A percentile compares a stretch with the other conserved stretches of the same genome.
Evolutionary conservation across 2,329 filamentous ascomycete species (phyloP).

Genomic region (Talaromyces rugulosus): DNA sequence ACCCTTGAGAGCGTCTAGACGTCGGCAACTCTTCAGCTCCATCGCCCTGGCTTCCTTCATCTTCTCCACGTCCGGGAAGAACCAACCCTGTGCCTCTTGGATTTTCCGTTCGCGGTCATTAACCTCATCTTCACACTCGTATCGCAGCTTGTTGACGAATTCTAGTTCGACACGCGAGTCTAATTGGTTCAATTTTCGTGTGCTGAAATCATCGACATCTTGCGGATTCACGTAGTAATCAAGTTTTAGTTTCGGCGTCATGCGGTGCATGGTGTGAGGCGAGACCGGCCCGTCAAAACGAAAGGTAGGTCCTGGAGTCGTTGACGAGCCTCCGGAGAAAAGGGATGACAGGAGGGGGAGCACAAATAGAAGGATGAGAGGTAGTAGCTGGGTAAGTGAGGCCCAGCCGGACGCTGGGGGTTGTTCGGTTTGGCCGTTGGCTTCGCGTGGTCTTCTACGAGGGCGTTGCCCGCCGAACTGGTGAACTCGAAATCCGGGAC

Average conservation of each 20-base stretch:
- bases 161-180: constrained; percentile 73
- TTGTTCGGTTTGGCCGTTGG: constrained; percentile 51
- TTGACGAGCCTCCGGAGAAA: constrained; percentile 54
- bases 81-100: constrained; percentile 82
- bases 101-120: constrained; percentile 61
- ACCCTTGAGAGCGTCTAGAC: constrained; percentile 49
- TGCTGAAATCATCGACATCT: constrained; percentile 68
- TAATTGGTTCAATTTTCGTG: constrained; percentile 66
- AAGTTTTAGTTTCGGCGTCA: constrained; percentile 65
- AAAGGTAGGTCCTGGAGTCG: constrained; percentile 62
- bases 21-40: constrained; percentile 57
- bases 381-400: constrained; percentile 70
- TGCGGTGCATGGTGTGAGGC: constrained; percentile 71
- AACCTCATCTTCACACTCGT: constrained; percentile 71
- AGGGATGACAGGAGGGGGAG: constrained; percentile 78
- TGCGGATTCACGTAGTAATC: constrained; percentile 80
- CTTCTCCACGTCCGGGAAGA: constrained; percentile 74
- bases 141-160: constrained; percentile 63
- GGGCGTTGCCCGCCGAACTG: constrained; percentile 84
- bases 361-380: constrained; percentile 84
- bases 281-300: constrained; percentile 67
- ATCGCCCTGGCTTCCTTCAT: constrained; percentile 65
- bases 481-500: constrained; percentile 87
- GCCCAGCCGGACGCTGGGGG: constrained; percentile 48
- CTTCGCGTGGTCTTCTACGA: constrained; percentile 67